Base-by-base conservation (phyloP, 139 green algal genomes). In the Closterium sp. region DNA sequence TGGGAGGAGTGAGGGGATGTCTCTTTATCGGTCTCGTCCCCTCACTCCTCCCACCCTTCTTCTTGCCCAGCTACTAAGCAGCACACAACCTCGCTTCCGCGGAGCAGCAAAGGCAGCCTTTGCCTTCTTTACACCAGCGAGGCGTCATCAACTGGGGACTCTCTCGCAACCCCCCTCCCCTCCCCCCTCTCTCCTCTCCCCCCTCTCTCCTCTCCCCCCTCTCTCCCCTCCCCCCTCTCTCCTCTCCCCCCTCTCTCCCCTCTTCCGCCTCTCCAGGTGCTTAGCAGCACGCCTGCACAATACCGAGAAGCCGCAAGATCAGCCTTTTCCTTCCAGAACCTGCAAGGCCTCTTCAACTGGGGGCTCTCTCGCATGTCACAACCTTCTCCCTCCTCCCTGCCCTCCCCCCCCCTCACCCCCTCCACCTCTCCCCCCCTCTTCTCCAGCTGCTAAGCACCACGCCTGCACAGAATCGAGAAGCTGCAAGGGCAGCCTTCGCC, bases 271-370 rank as follows among this genome's bases (percentile, higher is more conserved):
- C 55, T 76, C 16, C 55, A 76, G 55, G 16, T 76, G 25, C 28
- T 86, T 9, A 34, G 76, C 84, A 87, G 2, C 31, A 43, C 21
- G 7, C 36, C 32, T 12, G 34, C 88, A 91, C 35, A 25, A 84
- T 8, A 69, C 81, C 34, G 88, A 88, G 88, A 93, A 4, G n/a
- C 10, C 89, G 5, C 91, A 31, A 33, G 33, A 33, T 23, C 43
- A 93, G 84, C 86, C 33, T 93, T 88, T 38, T 38, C 32, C 31
- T 93, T 93, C 8, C 91, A 92, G 31, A 8, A 87, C 8, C 2
- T 35, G 19, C 33, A 16, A 0, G 84, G 32, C 8, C 16, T 43
- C 84, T 30, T 87, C 84, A 35, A n/a, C 84, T 87, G 30, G 30
- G 23, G 23, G 25, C 19, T n/a, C 2, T 31, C 83, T 25, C 31